Evolutionary conservation across 768 basidiomycete genomes (phyloP).

Genomic region (Phylloporus rhodoxanthus): DNA sequence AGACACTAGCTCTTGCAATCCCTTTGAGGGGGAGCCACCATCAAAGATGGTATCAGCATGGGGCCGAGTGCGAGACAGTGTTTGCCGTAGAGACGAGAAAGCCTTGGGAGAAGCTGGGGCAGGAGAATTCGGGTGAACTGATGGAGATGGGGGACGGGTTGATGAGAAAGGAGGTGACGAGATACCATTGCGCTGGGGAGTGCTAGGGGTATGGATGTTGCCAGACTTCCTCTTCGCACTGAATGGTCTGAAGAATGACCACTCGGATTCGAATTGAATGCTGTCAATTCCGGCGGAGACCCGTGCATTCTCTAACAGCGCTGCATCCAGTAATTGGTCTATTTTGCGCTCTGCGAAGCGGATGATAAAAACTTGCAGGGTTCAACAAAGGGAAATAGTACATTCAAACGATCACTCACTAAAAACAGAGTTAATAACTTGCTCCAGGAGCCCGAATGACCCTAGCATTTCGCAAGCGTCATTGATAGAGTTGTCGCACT

Average conservation of each 20-base stretch:
- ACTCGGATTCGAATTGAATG: constrained; percentile 93
- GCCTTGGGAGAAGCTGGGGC: constrained; percentile 45
- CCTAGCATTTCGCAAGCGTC: constrained; percentile 79
- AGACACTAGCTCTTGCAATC: constrained; percentile 56
- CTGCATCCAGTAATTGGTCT: constrained; percentile 77
- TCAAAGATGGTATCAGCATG: constrained; percentile 48
- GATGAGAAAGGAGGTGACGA: constrained; percentile 45
- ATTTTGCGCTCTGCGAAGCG: constrained; percentile 86
- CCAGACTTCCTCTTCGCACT: constrained; percentile 50
- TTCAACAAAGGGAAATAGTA: constrained; percentile 3
- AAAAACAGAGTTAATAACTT: constrained; percentile 91
- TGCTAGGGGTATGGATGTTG: constrained; percentile 21
- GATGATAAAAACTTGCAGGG: constrained; percentile 78
- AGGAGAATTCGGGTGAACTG: constrained; percentile 37
- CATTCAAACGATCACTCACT: constrained; percentile 42
- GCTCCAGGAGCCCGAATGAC: constrained; percentile 81
- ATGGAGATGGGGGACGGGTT: constrained; percentile 49
- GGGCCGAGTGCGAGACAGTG: constrained; percentile 50
- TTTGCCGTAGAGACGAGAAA: constrained; percentile 66
- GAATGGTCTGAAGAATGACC: constrained; percentile 83
- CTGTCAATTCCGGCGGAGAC: constrained; percentile 73
- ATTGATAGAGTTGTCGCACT: constrained; percentile 74
- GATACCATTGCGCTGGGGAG: constrained; percentile 32
- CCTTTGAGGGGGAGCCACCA: constrained; percentile 38
- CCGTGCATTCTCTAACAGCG: constrained; percentile 77